Evolutionary conservation across 257 asterid species (phyloP).

Genomic region (Prunella vulgaris): DNA sequence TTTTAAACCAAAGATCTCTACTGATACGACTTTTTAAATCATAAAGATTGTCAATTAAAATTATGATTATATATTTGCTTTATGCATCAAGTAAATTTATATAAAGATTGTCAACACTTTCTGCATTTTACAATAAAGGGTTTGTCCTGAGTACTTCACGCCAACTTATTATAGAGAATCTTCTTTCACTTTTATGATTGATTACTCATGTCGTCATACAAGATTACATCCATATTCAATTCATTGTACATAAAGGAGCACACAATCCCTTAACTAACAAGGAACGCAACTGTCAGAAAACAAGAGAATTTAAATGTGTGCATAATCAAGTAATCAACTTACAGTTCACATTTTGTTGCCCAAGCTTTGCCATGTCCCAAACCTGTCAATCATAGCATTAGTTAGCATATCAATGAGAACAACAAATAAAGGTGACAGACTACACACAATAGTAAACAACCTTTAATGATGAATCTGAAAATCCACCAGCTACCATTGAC

Average conservation of each 20-base stretch:
- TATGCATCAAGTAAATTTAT: background rate
- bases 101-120: background rate
- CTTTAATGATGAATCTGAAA: constrained; percentile 96
- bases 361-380: constrained; percentile 99
- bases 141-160: background rate
- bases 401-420: constrained; percentile 23
- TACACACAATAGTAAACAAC: constrained; percentile 30
- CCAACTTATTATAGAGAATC: background rate
- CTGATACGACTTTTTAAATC: background rate
- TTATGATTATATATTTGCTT: background rate
- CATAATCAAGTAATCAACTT: constrained; percentile 25
- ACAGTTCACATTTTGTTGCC: constrained; percentile 67
- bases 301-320: background rate
- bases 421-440: constrained; percentile 1
- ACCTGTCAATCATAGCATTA: constrained; percentile 45
- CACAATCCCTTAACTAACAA: background rate
- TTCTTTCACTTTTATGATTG: background rate
- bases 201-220: background rate
- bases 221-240: background rate
- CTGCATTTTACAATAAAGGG: background rate
- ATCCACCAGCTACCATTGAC: constrained; percentile 94
- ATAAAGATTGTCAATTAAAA: too few relatives aligned
- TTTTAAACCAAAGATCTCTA: background rate
- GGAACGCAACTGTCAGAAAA: constrained; percentile 4
- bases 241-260: background rate